Percentiles rank a stretch among this genome's conserved stretches.
Evolutionary conservation across 2,329 filamentous ascomycete species (phyloP).

Genomic region (Neofusicoccum parvum): DNA sequence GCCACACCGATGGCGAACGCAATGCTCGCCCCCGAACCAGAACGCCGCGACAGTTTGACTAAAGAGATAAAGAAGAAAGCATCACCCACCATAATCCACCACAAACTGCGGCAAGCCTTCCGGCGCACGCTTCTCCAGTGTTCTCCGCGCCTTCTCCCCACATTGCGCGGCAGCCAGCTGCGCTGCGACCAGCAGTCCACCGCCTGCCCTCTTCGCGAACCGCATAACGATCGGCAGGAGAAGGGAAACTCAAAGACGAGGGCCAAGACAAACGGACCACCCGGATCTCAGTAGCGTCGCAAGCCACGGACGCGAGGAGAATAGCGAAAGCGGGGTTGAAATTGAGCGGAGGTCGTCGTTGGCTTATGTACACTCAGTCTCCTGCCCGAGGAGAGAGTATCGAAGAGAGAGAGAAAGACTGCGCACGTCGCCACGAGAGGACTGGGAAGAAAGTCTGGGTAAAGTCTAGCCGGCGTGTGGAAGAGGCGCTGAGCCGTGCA

Average conservation of each 20-base stretch:
- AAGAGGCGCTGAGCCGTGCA: background rate
- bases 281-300: background rate
- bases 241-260: no score
- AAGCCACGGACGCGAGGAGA: background rate
- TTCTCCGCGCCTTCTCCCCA: background rate
- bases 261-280: no score
- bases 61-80: background rate
- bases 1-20: no score
- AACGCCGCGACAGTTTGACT: no score
- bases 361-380: background rate
- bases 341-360: background rate
- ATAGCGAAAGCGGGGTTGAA: background rate
- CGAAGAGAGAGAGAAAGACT: background rate
- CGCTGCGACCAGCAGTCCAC: background rate
- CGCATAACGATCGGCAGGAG: slow-evolving; percentile 5
- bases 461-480: background rate
- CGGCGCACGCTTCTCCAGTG: slow-evolving; percentile 1
- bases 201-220: background rate
- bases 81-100: slow-evolving; percentile 39
- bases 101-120: slow-evolving; percentile 40
- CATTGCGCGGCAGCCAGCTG: background rate
- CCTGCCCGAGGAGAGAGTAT: no score
- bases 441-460: background rate
- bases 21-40: no score
- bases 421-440: background rate